Evolutionary conservation across 2,329 filamentous ascomycete species (phyloP), one percentile per base, ranked within the genome.

Genomic region (Incumbomyces lentus): DNA sequence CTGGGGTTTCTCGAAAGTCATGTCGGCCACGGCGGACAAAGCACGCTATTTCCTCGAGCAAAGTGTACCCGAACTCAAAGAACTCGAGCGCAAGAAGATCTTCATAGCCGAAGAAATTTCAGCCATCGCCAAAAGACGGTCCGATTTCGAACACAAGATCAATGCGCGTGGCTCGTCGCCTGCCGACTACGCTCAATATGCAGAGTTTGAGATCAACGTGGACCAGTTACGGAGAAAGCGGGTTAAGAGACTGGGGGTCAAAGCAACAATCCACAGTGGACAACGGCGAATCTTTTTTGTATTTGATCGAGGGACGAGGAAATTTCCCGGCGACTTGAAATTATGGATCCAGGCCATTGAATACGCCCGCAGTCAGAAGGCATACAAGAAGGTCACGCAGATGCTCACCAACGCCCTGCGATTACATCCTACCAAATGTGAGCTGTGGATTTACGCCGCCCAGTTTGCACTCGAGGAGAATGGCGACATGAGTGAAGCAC

Each of bases 1-100:
- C 11, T 2, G 34, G 16, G 26, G n/a, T 7, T 39, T n/a, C 6
- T 36, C 46, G 39, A 48, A 59, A 60, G 59, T 43, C 49, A 94
- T 95, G 87, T 78, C 88, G 1, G 83, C 80, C 35, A 82, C 92
- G 49, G 83, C 85, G 53, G 92, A 96, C 61, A 96, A 95, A 68
- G 92, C 90, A 47, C 86, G 90, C 49, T 96, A 90, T 68, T 95
- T 86, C 66, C 77, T 96, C 54, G 92, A 98, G 70, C 84, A 90
- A 57, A 84, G 85, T 2, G 86, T 95, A 36, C 87, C 89, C 13
- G 89, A 96, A 65, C 76, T 98, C 48, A 86, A 88, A 52, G 88
- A 95, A 59, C 93, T 87, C 65, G 85, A 94, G 66, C 79, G 86
- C 55, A 95, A 95, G 65, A 82, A 86, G 58, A 84, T 98, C 57